Base-by-base conservation (phyloP, 2,329 filamentous ascomycete genomes). In the Phyllosticta citrichinensis region DNA sequence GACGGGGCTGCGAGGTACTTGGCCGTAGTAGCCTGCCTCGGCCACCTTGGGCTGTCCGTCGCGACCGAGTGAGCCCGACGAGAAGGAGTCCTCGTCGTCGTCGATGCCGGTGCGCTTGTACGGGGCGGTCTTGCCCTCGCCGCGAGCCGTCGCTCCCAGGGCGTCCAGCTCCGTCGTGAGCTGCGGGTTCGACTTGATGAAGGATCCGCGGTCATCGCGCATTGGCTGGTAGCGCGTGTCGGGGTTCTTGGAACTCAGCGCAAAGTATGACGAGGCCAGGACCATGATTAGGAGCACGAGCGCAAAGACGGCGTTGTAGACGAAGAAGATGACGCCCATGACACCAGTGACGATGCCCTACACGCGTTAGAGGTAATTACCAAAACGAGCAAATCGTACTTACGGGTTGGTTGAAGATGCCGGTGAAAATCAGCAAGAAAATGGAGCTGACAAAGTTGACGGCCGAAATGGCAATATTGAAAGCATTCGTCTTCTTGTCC, bases 401-500 rank as follows among this genome's bases (percentile, higher is more conserved):
- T 77, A 83, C 81, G 17, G 91, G 92, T 66, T 91, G 87, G 65
- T 87, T 86, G 75, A 97, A 97, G 55, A 96, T 84, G 63, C 88
- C 83, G 24, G 90, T 90, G 78, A 96, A 96, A 68, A 97, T 84
- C 61, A 97, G 80, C 35, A 97, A 79, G 79, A 96, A 95, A 73
- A 97, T 86, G 61, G 87, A 83, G 75, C 94, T 96, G 69, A 97
- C 74, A 74, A 97, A 96, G 80, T 96, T 97, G 75, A 96, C 81
- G 54, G 85, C 87, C 64, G 86, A 88, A 68, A 97, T 97, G 63
- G 91, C 84, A 69, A 97, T 96, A 77, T 97, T 97, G 82, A 96
- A 96, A 55, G 87, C 87, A 75, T 97, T 97, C 64, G 91, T 96
- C 78, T 92, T 93, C 84, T 96, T 96, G 81, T 97, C 93, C 93